Evolutionary conservation across 371 early-diverging fungal genomes (phyloP).

Genomic region (Mortierella sp.): DNA sequence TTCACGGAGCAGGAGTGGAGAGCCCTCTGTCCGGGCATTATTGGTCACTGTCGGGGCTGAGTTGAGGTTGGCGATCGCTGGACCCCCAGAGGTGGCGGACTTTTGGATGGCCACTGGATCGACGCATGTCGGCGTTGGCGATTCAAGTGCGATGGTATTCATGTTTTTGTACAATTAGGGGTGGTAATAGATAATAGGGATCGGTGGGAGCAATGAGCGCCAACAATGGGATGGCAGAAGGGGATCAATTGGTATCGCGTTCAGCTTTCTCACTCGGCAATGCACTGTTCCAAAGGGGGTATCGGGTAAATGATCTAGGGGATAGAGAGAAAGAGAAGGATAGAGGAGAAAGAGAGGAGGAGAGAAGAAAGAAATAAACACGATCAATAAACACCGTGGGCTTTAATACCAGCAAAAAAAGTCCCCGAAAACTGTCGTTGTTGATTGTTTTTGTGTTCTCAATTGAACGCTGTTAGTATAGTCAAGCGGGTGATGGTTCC

Average conservation of each 20-base stretch:
- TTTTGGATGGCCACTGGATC: not conserved
- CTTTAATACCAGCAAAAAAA: not conserved
- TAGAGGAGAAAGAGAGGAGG: not conserved
- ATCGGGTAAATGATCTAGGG: slow-evolving; percentile 5
- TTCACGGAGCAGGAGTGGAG: not conserved
- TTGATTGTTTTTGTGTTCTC: not conserved
- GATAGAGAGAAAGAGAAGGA: not conserved
- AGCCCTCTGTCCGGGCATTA: not conserved
- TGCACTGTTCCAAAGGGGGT: not conserved
- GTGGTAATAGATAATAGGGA: not conserved
- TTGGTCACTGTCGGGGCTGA: not conserved
- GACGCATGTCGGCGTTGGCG: not conserved
- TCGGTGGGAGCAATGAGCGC: not conserved
- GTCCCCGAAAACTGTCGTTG: not conserved
- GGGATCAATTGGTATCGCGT: not conserved
- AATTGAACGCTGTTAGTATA: not conserved
- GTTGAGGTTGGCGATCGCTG: not conserved
- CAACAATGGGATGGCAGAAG: too few species aligned
- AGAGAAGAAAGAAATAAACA: not conserved
- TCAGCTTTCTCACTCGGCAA: not conserved
- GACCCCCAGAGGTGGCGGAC: not conserved
- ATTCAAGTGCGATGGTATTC: not conserved
- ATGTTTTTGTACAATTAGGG: not conserved
- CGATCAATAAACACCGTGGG: not conserved
- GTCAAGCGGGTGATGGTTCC: too few species aligned